Evolutionary conservation across 23 red algal species (phyloP).

Genomic region (Gracilaria gracilis): DNA sequence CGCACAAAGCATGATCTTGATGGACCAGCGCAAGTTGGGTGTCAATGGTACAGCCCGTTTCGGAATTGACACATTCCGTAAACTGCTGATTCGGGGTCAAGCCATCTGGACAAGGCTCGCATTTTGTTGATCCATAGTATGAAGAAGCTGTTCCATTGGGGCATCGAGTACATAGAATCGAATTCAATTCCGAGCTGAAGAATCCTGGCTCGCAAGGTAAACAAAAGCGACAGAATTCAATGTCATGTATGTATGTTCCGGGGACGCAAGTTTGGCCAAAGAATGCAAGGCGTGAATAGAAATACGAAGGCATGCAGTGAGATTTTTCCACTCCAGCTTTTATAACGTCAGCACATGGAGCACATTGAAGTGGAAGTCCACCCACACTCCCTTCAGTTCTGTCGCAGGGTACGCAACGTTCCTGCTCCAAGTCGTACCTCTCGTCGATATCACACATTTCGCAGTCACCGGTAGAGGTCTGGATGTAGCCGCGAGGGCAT

Average conservation of each 20-base stretch:
- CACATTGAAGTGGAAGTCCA: conserved; percentile 6
- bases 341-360: neutral
- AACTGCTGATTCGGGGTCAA: neutral
- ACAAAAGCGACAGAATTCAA: neutral
- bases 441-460: conserved; percentile 3
- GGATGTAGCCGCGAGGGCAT: conserved; percentile 1
- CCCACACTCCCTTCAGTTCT: neutral
- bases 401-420: neutral
- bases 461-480: conserved; percentile 29
- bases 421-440: conserved; percentile 4
- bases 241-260: neutral
- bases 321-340: neutral
- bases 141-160: neutral
- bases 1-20: neutral
- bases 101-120: neutral
- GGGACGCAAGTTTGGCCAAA: neutral
- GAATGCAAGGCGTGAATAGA: neutral
- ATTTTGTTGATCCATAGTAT: neutral
- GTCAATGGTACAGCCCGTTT: neutral
- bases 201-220: neutral
- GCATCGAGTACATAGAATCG: neutral
- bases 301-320: neutral
- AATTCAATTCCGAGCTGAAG: neutral
- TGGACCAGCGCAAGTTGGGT: neutral
- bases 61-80: neutral